phyloP scores from a whole-genome alignment of 306 rosid genomes.

The Quercus engelmannii region DNA sequence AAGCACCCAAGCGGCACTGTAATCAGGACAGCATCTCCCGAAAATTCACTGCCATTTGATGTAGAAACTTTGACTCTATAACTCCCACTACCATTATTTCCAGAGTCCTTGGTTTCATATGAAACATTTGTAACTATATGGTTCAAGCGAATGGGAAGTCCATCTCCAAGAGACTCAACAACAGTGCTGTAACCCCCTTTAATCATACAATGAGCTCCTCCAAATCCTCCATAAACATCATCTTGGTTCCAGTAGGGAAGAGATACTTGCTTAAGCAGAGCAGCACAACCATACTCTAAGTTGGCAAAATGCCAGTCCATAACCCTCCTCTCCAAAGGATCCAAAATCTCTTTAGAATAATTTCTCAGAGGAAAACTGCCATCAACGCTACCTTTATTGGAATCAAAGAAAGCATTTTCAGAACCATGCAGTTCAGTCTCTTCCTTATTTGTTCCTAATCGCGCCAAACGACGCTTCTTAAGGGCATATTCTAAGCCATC shows the following conservation, averaged over 20 bases:
- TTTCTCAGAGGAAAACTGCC: constrained; percentile 22
- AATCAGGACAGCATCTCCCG: constrained; percentile 83
- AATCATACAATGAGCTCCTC: constrained; percentile 99
- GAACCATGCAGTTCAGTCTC: constrained; percentile 38
- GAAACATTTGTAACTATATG: constrained; percentile 81
- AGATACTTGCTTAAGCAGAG: constrained; percentile 85
- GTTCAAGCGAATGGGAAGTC: constrained; percentile 63
- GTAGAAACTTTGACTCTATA: constrained; percentile 73
- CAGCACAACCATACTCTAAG: constrained; percentile 99
- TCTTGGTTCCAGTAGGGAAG: constrained; percentile 99
- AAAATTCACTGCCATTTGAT: constrained; percentile 65
- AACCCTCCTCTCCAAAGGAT: constrained; percentile 94
- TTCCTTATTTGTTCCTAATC: constrained; percentile 36
- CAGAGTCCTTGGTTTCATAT: constrained; percentile 49
- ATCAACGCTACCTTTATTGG: constrained; percentile 22
- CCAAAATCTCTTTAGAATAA: constrained; percentile 47
- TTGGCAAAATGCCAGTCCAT: constrained; percentile 99
- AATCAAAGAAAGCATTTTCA: constrained; percentile 29
- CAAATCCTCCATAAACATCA: constrained; percentile 98
- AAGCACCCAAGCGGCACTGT: constrained; percentile 98
- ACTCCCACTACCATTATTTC: constrained; percentile 19
- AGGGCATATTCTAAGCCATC: constrained; percentile 97
- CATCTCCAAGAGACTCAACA: constrained; percentile 91
- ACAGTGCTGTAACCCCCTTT: constrained; percentile 95
- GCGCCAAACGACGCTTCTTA: constrained; percentile 61